Base-by-base conservation (phyloP, 495 filamentous ascomycete genomes). In the Podospora australis region DNA sequence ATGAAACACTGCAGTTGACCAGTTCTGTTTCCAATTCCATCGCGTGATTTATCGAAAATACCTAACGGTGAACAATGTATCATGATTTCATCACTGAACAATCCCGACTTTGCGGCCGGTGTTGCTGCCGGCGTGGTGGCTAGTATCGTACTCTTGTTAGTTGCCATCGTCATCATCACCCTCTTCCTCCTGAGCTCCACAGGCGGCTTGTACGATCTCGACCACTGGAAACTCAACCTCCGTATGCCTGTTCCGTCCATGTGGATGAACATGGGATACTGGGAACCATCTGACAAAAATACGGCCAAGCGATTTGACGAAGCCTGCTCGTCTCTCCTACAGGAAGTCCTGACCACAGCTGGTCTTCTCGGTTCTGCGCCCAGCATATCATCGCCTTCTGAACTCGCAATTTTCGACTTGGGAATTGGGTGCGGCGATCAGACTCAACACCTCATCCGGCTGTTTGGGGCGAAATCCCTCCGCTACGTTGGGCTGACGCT, bases 221-320 rank as follows among this genome's bases (percentile, higher is more conserved):
- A 72, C 64, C 52, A 58, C 24, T 52, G 40, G 32, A 39, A 52
- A 25, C 57, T 66, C 4, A 49, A 64, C 64, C 14, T 23, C 22
- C 22, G 66, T 50, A 8, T 69, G 43, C 44, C 47, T 17, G 24
- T 50, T 14, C 19, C 16, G 2, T 36, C 55, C 23, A 63, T 68
- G 65, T 68, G 65, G 65, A 68, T 68, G 65, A 66, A 68, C 34
- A 47, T 68, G 58, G 65, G 65, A 7, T 66, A 59, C 36, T 68
- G 65, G 65, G 20, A 60, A 21, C 50, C 53, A 16, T 25, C 9
- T 29, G 24, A 46, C 30, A 19, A 45, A n/a, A n/a, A n/a, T n/a
- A n/a, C n/a, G n/a, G n/a, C n/a, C n/a, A n/a, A n/a, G n/a, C n/a
- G n/a, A 21, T 10, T 34, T 13, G 9, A 6, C n/a, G 32, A 36